These are phyloP conservation scores for Cubamyces lactineus DNA, from an alignment of 768 basidiomycete genomes.

Conservation along the genomic window DNA sequence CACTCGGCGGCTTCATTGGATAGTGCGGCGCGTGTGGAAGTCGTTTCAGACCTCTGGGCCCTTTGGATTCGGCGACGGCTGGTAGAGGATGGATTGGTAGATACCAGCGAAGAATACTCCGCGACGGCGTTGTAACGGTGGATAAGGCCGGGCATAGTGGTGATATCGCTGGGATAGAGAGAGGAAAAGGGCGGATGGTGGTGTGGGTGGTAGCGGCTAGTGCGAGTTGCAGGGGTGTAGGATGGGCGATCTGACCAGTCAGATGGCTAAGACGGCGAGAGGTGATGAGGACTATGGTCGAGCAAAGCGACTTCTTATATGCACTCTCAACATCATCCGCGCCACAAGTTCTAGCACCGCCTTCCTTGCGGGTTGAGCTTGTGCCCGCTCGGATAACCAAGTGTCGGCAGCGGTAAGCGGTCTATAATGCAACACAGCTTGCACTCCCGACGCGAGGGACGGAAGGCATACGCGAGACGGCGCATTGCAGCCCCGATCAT, in stretches of 20 bases:
- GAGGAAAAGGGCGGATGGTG: too few relatives aligned
- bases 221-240: not conserved
- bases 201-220: not conserved
- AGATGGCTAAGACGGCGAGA: not conserved
- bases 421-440: not conserved
- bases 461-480: too few relatives aligned
- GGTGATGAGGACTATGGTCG: not conserved
- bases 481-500: too few relatives aligned
- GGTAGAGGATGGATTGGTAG: conserved; percentile 10
- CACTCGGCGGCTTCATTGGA: conserved; percentile 16
- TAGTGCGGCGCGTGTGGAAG: not conserved
- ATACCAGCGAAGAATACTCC: conserved; percentile 13
- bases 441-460: too few relatives aligned
- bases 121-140: conserved; percentile 14
- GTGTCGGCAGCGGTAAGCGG: not conserved
- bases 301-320: not conserved
- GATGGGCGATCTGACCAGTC: conserved; percentile 11
- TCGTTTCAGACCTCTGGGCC: too few relatives aligned
- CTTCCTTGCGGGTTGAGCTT: not conserved
- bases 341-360: not conserved
- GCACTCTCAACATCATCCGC: not conserved
- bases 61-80: not conserved
- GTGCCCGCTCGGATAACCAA: not conserved
- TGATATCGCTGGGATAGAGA: too few relatives aligned
- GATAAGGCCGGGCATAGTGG: conserved; percentile 21